Evolutionary conservation across 2,329 filamentous ascomycete genomes (phyloP).

Genomic region (Pestalotiopsis fici): DNA sequence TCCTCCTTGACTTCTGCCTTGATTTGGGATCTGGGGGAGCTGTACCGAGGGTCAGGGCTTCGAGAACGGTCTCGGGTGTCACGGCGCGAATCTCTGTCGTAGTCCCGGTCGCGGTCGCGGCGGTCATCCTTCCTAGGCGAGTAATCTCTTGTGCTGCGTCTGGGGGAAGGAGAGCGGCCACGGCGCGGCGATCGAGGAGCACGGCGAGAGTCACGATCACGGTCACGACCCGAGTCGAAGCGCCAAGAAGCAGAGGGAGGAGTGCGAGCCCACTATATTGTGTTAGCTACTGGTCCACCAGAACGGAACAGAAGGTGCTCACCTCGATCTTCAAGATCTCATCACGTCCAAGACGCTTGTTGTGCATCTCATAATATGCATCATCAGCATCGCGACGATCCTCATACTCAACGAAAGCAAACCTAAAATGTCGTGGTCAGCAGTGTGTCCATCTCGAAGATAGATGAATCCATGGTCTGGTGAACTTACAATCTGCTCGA

Average conservation of each 20-base stretch:
- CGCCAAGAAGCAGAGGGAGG: constrained; percentile 98
- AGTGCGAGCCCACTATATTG: constrained; percentile 89
- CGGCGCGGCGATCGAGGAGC: constrained; percentile 64
- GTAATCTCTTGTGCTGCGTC: constrained; percentile 75
- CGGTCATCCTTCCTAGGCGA: constrained; percentile 89
- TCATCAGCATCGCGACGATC: constrained; percentile 97
- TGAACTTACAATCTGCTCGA: constrained; percentile 88
- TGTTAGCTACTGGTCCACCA: constrained; percentile 13
- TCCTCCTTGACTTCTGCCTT: not conserved
- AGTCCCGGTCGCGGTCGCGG: constrained; percentile 70
- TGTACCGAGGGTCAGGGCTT: constrained; percentile 57
- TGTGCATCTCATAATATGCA: constrained; percentile 99
- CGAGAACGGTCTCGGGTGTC: constrained; percentile 67
- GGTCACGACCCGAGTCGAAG: constrained; percentile 88
- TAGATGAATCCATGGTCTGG: not conserved
- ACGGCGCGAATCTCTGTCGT: constrained; percentile 52
- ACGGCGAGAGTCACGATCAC: constrained; percentile 54
- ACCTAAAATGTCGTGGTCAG: constrained; percentile 48
- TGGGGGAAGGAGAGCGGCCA: constrained; percentile 76
- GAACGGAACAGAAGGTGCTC: constrained; percentile 30
- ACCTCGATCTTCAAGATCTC: constrained; percentile 98
- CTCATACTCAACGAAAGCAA: constrained; percentile 99
- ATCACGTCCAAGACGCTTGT: constrained; percentile 95
- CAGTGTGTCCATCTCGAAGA: constrained; percentile 11
- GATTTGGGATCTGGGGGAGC: not conserved